Evolutionary conservation across 2,329 filamentous ascomycete genomes (phyloP).

Genomic region (Stachybotrys elegans): DNA sequence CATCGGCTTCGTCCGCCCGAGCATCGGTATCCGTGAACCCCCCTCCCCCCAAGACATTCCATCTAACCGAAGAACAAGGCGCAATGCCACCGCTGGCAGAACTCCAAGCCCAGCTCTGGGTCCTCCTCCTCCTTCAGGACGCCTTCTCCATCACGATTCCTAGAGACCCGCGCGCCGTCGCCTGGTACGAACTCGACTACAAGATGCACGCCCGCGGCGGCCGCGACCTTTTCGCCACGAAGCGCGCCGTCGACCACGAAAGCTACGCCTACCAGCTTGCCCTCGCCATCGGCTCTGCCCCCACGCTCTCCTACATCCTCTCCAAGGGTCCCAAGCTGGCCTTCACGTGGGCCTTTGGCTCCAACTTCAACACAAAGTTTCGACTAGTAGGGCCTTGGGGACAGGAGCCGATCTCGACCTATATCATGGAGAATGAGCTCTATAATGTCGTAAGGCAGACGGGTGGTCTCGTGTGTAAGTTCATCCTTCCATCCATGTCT

Average conservation of each 20-base stretch:
- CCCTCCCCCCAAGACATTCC: no score
- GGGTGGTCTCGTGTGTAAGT: conserved; percentile 32
- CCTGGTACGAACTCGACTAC: conserved; percentile 34
- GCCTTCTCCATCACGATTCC: conserved; percentile 17
- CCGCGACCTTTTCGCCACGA: conserved; percentile 27
- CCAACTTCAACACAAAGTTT: conserved; percentile 46
- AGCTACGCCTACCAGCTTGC: conserved; percentile 45
- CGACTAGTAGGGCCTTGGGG: conserved; percentile 40
- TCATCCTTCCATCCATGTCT: neutral
- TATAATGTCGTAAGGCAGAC: conserved; percentile 30
- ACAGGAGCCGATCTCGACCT: conserved; percentile 25
- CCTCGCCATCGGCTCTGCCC: conserved; percentile 39
- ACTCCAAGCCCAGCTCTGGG: conserved; percentile 43
- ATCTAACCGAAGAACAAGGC: conserved; percentile 15
- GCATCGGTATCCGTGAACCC: conserved; percentile 32
- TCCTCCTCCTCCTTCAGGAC: conserved; percentile 31
- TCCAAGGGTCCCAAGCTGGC: conserved; percentile 30
- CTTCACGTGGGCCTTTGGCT: conserved; percentile 41
- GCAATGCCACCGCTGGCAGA: conserved; percentile 45
- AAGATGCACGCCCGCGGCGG: conserved; percentile 26
- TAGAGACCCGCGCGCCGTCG: conserved; percentile 17
- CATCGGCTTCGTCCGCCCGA: conserved; percentile 42
- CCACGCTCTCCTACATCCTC: conserved; percentile 28
- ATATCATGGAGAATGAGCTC: conserved; percentile 37
- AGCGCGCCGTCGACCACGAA: conserved; percentile 43